These are phyloP conservation scores for Jamesozyma jinghongensis DNA, from an alignment of 805 yeast species.

Conservation along the genomic window DNA sequence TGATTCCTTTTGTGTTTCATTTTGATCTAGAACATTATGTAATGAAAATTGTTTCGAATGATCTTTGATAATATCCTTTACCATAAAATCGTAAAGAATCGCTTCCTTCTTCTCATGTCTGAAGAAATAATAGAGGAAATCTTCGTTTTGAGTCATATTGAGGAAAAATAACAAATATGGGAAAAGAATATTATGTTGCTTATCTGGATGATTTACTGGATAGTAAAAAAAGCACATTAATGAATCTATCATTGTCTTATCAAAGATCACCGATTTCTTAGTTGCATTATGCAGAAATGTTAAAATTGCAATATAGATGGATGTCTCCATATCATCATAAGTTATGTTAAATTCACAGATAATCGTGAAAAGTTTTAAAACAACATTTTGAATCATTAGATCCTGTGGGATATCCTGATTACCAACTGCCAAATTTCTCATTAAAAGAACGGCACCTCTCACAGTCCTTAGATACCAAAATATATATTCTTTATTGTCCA, in stretches of 20 bases:
- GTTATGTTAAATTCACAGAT: conserved; percentile 1
- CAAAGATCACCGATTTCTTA: conserved; percentile 13
- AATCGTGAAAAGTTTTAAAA: conserved; percentile 7
- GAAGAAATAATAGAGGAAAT: conserved; percentile 20
- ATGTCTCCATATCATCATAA: conserved; percentile 17
- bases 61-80: conserved; percentile 9
- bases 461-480: conserved; percentile 29
- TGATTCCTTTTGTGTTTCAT: conserved; percentile 1
- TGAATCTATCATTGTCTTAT: conserved; percentile 11
- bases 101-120: conserved; percentile 10
- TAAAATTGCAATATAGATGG: conserved; percentile 12
- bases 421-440: conserved; percentile 37
- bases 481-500: conserved; percentile 5
- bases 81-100: conserved; percentile 15
- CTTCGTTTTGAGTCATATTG: conserved; percentile 18
- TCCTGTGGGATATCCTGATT: conserved; percentile 26
- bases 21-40: neutral
- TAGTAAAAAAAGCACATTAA: conserved; percentile 16
- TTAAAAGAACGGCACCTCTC: conserved; percentile 41
- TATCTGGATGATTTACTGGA: conserved; percentile 11
- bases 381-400: conserved; percentile 13
- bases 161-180: conserved; percentile 18
- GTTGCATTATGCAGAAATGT: conserved; percentile 22
- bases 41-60: conserved; percentile 10
- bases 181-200: conserved; percentile 8